Conservation (phyloP, 805 yeast genomes). For the Priceomyces haplophilus region DNA sequence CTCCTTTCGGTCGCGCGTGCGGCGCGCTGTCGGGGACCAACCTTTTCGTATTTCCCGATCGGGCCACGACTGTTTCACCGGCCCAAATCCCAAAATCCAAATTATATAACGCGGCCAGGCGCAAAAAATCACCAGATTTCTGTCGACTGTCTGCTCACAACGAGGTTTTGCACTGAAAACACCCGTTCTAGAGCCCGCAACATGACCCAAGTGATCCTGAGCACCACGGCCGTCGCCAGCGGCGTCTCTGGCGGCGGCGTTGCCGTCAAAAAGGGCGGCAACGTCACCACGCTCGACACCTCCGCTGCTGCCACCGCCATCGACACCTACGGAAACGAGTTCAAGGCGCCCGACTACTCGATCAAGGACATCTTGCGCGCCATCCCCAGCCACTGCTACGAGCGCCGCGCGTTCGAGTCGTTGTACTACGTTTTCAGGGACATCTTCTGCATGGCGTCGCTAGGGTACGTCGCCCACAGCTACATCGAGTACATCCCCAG, state of each 20-base stretch:
- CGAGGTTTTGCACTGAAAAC: too few relatives aligned
- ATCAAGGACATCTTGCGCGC: constrained; percentile 71
- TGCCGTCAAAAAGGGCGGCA: constrained; percentile 29
- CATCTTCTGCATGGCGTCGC: constrained; percentile 43
- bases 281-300: constrained; percentile 36
- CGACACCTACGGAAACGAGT: constrained; percentile 63
- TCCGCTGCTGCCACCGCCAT: constrained; percentile 40
- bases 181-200: not conserved
- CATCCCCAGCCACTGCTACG: constrained; percentile 73
- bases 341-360: constrained; percentile 70
- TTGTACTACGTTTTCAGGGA: constrained; percentile 69
- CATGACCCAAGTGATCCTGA: constrained; percentile 1
- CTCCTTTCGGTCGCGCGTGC: too few relatives aligned
- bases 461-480: constrained; percentile 53
- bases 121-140: not conserved
- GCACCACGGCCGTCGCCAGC: not conserved
- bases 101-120: not conserved
- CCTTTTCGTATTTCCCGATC: not conserved
- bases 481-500: constrained; percentile 51
- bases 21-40: too few relatives aligned
- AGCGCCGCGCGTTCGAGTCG: constrained; percentile 54
- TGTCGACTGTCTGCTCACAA: too few relatives aligned
- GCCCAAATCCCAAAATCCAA: not conserved
- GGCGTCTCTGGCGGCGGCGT: not conserved
- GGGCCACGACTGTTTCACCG: not conserved